Evolutionary conservation across 306 rosid genomes (phyloP), one percentile per base, ranked within the genome.

Genomic region (Castanea crenata): DNA sequence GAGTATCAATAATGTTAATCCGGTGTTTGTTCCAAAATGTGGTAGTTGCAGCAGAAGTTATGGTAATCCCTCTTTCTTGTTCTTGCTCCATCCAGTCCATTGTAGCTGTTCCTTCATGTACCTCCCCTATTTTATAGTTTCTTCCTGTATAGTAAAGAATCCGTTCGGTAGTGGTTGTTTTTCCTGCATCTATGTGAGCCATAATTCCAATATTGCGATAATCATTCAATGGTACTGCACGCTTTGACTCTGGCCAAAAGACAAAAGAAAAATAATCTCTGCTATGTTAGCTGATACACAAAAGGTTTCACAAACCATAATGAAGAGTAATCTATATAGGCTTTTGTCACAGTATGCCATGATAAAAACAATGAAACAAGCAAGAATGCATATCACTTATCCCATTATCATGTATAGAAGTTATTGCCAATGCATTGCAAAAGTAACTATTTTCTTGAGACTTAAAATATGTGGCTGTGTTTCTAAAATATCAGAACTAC

Each of bases 61-160:
- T 95, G 73, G 99, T 95, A 83, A 95, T 95, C 80, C 99, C 99
- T 85, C 98, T 84, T 84, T 95, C 99, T 83, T 95, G 97, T 77
- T 95, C 99, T 78, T 95, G 99, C 77, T 95, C 98, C 99, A 95
- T 95, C 99, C 98, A 95, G 75, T 93, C 99, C 99, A 95, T 93
- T 6, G 99, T 95, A 6, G 98, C 98, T 13, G 98, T 91, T 79
- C 98, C 99, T 80, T 95, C 98, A 1, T 95, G 99, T 3, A 95
- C 99, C 85, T 95, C 99, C 71, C 99, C 98, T 65, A 95, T 95
- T 85, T 95, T 95, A 83, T 95, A 95, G 87, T 93, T 95, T 75
- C 96, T 86, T 82, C 99, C 98, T 0, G 99, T 95, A 76, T 95
- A 95, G 84, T 76, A 95, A 81, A 95, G 91, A 85, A 95, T 56